Evolutionary conservation across 768 basidiomycete species (phyloP).

Genomic region (Auricularia sp.): DNA sequence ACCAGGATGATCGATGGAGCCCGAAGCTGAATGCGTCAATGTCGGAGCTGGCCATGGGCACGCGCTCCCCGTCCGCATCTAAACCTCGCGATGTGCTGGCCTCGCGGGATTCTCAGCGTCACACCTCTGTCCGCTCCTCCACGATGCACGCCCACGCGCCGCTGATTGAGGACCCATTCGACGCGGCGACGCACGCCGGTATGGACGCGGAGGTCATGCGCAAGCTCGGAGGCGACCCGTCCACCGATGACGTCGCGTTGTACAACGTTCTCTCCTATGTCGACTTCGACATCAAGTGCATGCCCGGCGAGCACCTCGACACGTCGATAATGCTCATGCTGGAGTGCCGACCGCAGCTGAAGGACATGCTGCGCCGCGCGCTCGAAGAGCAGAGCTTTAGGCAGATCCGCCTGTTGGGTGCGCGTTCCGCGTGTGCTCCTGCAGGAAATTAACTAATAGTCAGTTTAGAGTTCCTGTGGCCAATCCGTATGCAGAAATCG

Average conservation of each 20-base stretch:
- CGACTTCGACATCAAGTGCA: constrained; percentile 1
- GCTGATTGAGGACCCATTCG: background rate
- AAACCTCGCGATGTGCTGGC: background rate
- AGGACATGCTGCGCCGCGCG: background rate
- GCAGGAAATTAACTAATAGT: background rate
- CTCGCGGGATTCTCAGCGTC: background rate
- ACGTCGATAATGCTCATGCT: background rate
- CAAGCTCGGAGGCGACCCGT: background rate
- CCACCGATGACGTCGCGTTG: background rate
- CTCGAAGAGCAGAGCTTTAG: background rate
- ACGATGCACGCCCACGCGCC: background rate
- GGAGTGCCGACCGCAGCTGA: background rate
- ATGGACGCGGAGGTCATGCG: constrained; percentile 2
- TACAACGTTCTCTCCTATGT: constrained; percentile 1
- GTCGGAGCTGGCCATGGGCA: too few species aligned
- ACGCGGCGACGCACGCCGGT: background rate
- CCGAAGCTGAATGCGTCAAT: too few species aligned
- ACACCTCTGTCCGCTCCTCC: background rate
- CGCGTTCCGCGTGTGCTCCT: background rate
- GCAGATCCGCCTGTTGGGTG: background rate
- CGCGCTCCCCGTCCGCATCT: too few species aligned
- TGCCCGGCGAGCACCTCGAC: background rate
- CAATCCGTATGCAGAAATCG: constrained; percentile 71
- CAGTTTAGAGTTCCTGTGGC: constrained; percentile 20
- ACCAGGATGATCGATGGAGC: too few species aligned